phyloP scores from a whole-genome alignment of 495 filamentous ascomycete species.

The Daldinia caldariorum region DNA sequence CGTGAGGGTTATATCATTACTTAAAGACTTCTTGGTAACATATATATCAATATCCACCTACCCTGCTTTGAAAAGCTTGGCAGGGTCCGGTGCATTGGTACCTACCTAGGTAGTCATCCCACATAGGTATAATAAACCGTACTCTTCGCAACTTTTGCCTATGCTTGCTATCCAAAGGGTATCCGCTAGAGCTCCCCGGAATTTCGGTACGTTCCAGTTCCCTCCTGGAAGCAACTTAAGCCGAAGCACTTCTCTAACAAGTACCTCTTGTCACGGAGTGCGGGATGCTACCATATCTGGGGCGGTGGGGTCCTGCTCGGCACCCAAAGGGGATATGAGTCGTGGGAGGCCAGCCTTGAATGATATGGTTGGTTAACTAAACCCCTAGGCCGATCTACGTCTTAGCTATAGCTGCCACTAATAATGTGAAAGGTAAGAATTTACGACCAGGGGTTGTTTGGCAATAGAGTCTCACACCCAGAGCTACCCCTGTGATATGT shows the following conservation, averaged over 20 bases:
- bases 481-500: slow-evolving; percentile 37
- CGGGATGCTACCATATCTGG: slow-evolving; percentile 45
- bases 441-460: slow-evolving; percentile 36
- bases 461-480: slow-evolving; percentile 29
- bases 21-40: not conserved
- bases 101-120: slow-evolving; percentile 12
- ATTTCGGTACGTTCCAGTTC: slow-evolving; percentile 6
- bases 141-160: slow-evolving; percentile 11
- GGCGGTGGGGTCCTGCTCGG: slow-evolving; percentile 29
- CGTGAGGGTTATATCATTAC: not conserved
- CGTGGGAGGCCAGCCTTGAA: slow-evolving; percentile 17
- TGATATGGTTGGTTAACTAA: slow-evolving; percentile 30
- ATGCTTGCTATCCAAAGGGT: slow-evolving; percentile 18
- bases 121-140: no score
- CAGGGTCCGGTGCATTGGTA: slow-evolving; percentile 25
- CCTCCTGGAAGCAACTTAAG: slow-evolving; percentile 17
- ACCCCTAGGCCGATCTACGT: slow-evolving; percentile 41
- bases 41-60: not conserved
- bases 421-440: slow-evolving; percentile 25
- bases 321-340: slow-evolving; percentile 31
- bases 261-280: slow-evolving; percentile 47
- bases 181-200: slow-evolving; percentile 20
- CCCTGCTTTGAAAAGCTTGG: slow-evolving; percentile 18
- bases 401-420: slow-evolving; percentile 26
- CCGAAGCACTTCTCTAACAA: slow-evolving; percentile 53